These are phyloP conservation scores for Lecanicillium sp. DNA, from an alignment of 2,329 filamentous ascomycete species.

Conservation along the genomic window DNA sequence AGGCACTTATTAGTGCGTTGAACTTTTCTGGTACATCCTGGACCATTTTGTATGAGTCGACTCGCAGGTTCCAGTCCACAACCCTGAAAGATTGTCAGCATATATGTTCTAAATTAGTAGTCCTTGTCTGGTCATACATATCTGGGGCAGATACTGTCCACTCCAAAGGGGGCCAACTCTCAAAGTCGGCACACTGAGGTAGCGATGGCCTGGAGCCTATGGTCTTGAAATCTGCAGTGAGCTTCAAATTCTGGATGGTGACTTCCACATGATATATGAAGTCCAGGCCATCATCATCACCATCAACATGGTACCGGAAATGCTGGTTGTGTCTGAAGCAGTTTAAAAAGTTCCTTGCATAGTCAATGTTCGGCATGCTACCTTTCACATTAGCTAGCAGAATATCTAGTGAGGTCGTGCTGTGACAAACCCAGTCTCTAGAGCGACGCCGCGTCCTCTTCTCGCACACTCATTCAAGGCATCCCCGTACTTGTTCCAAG, in stretches of 20 bases:
- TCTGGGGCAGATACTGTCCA: conserved; percentile 26
- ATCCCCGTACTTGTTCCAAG: conserved; percentile 16
- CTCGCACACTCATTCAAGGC: conserved; percentile 18
- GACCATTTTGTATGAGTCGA: conserved; percentile 19
- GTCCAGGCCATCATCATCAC: no score
- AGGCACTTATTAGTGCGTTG: no score
- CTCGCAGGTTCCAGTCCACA: conserved; percentile 25
- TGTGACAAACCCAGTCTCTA: conserved; percentile 20
- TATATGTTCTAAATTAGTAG: conserved; percentile 15
- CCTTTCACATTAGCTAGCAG: no score
- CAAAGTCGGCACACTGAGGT: neutral
- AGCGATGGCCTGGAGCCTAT: neutral
- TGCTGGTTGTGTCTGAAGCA: no score
- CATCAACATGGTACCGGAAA: no score
- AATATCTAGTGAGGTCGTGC: no score
- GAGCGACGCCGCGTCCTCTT: conserved; percentile 19
- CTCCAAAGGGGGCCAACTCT: neutral
- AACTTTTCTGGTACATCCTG: no score
- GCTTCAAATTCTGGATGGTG: no score
- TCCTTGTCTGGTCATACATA: conserved; percentile 18
- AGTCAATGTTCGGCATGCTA: no score
- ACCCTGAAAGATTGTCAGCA: conserved; percentile 1
- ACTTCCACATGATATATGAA: no score
- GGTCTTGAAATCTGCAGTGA: no score
- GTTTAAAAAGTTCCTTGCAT: no score